phyloP scores from a whole-genome alignment of 805 yeast species.

The Pichia insulana region DNA sequence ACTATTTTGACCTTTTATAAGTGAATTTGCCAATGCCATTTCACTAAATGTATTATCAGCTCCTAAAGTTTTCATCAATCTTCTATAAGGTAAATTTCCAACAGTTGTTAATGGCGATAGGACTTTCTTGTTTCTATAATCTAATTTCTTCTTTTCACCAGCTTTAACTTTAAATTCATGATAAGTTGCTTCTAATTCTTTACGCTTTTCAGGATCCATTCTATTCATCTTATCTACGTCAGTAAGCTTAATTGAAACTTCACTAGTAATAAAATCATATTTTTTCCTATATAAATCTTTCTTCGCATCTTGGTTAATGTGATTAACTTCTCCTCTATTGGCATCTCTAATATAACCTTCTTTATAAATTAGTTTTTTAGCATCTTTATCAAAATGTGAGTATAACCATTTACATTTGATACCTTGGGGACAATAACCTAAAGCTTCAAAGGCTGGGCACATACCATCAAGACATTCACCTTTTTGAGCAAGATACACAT shows the following conservation, averaged over 20 bases:
- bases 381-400: constrained; percentile 51
- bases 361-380: constrained; percentile 37
- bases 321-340: constrained; percentile 50
- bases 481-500: constrained; percentile 53
- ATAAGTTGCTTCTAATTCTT: constrained; percentile 40
- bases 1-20: constrained; percentile 81
- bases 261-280: constrained; percentile 50
- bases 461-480: constrained; percentile 62
- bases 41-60: constrained; percentile 92
- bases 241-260: constrained; percentile 37
- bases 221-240: constrained; percentile 41
- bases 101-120: constrained; percentile 96
- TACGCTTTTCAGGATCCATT: constrained; percentile 21
- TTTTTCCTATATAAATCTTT: constrained; percentile 50
- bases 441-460: constrained; percentile 76
- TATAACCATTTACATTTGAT: constrained; percentile 85
- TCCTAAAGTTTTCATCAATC: constrained; percentile 83
- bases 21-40: constrained; percentile 85
- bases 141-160: constrained; percentile 70
- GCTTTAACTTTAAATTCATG: constrained; percentile 70
- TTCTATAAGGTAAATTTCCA: constrained; percentile 91
- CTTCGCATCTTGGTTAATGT: constrained; percentile 40
- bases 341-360: constrained; percentile 27
- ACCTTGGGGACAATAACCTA: constrained; percentile 91
- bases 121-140: constrained; percentile 68